Conservation (phyloP, 108 stramenopile genomes). For the Cyclotella cryptica region DNA sequence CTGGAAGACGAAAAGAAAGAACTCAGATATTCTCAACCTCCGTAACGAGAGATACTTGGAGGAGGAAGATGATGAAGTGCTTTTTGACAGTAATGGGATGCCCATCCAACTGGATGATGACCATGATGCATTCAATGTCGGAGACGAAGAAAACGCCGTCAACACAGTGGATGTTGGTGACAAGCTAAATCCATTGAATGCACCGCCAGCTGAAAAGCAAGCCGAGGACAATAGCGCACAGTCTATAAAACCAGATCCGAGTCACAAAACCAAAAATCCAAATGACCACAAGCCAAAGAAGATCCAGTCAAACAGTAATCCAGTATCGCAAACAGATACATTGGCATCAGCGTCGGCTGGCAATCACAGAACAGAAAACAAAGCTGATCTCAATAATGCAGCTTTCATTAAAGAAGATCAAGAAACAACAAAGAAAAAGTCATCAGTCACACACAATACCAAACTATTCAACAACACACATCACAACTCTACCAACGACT, state of each 20-base stretch:
- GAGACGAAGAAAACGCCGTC: neutral
- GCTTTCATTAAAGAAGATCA: neutral
- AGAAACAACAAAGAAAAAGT: neutral
- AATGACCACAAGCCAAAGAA: no score
- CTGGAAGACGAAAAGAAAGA: conserved; percentile 14
- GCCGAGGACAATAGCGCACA: no score
- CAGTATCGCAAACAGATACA: no score
- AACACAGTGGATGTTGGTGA: neutral
- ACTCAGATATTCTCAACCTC: neutral
- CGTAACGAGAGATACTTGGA: neutral
- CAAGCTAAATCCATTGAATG: neutral
- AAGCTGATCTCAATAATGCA: neutral
- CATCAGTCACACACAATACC: neutral
- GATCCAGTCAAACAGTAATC: no score
- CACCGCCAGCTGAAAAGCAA: neutral
- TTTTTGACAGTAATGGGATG: conserved; percentile 26
- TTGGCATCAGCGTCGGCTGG: no score
- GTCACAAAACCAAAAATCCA: neutral
- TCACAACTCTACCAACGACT: neutral
- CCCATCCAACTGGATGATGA: conserved; percentile 19
- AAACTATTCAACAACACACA: conserved; percentile 23
- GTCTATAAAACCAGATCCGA: neutral
- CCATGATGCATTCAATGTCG: neutral
- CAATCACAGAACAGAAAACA: neutral
- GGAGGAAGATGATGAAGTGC: conserved; percentile 19